Percentiles rank a stretch among this genome's conserved stretches.
Evolutionary conservation across 139 green algal genomes (phyloP).

Genomic region (Closterium sp.): DNA sequence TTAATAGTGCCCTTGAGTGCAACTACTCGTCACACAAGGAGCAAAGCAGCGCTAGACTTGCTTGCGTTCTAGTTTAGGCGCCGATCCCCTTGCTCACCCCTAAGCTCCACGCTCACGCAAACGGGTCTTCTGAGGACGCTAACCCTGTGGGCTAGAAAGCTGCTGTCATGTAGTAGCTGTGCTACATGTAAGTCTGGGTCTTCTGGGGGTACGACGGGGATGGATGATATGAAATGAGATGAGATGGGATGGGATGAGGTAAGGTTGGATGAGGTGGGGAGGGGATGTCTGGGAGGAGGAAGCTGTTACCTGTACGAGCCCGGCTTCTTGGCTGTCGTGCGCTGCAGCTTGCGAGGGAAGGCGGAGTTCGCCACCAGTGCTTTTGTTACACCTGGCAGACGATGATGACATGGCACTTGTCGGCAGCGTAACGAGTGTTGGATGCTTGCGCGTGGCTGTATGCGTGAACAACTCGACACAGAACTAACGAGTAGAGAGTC

Average conservation of each 20-base stretch:
- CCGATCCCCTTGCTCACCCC: too few species aligned
- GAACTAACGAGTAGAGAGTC: not conserved
- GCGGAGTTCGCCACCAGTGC: not conserved
- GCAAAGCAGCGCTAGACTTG: too few species aligned
- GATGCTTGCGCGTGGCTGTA: not conserved
- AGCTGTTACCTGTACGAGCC: not conserved
- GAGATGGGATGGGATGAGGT: too few species aligned
- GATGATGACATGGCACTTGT: not conserved
- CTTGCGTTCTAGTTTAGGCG: too few species aligned
- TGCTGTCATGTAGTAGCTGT: too few species aligned
- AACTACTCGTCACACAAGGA: too few species aligned
- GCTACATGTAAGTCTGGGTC: too few species aligned
- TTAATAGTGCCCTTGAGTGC: too few species aligned
- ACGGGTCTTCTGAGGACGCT: too few species aligned
- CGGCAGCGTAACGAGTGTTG: not conserved
- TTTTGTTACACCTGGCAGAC: not conserved
- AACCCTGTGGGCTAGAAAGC: too few species aligned
- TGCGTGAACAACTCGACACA: not conserved
- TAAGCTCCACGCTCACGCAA: too few species aligned
- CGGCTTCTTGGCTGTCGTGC: not conserved
- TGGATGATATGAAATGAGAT: not conserved
- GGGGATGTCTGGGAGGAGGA: not conserved
- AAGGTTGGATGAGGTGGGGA: too few species aligned
- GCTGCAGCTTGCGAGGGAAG: not conserved
- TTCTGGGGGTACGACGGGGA: not conserved